These are phyloP conservation scores for Xylaria polymorpha DNA, from an alignment of 2,329 filamentous ascomycete genomes.

Conservation along the genomic window DNA sequence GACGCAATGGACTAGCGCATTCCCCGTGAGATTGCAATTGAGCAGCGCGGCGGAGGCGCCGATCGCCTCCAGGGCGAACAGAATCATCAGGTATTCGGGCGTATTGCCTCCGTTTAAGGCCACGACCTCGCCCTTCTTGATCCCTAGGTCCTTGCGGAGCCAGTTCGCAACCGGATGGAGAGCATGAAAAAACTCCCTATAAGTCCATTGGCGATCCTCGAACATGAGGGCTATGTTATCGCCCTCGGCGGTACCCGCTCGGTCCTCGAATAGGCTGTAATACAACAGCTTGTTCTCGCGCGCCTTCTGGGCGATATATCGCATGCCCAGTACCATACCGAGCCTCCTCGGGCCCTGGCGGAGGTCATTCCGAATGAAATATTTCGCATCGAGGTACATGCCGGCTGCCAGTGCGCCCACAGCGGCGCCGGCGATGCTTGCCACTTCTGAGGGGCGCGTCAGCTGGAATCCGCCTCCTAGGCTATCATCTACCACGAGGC, in stretches of 20 bases:
- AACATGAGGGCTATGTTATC: conserved; percentile 61
- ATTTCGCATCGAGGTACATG: conserved; percentile 38
- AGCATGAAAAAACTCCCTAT: conserved; percentile 63
- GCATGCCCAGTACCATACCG: neutral
- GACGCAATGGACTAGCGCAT: conserved; percentile 73
- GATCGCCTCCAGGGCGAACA: conserved; percentile 73
- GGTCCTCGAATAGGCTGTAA: conserved; percentile 45
- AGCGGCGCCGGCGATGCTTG: conserved; percentile 30
- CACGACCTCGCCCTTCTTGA: conserved; percentile 70
- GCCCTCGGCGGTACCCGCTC: conserved; percentile 40
- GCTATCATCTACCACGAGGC: too few species aligned
- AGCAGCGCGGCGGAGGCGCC: conserved; percentile 75
- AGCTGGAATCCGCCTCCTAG: neutral
- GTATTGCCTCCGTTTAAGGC: conserved; percentile 74
- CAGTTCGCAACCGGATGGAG: conserved; percentile 70
- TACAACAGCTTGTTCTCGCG: conserved; percentile 41
- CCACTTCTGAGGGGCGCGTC: conserved; percentile 16
- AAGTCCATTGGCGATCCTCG: conserved; percentile 70
- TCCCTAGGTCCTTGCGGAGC: conserved; percentile 66
- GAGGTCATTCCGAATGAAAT: conserved; percentile 36
- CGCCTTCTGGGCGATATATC: conserved; percentile 51
- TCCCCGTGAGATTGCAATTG: conserved; percentile 73
- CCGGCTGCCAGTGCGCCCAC: conserved; percentile 30
- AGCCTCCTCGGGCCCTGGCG: conserved; percentile 25
- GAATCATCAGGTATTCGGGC: conserved; percentile 72